Evolutionary conservation across 2,329 filamentous ascomycete species (phyloP), one percentile per base, ranked within the genome.

Genomic region (Fusarium brevicatenulatum): DNA sequence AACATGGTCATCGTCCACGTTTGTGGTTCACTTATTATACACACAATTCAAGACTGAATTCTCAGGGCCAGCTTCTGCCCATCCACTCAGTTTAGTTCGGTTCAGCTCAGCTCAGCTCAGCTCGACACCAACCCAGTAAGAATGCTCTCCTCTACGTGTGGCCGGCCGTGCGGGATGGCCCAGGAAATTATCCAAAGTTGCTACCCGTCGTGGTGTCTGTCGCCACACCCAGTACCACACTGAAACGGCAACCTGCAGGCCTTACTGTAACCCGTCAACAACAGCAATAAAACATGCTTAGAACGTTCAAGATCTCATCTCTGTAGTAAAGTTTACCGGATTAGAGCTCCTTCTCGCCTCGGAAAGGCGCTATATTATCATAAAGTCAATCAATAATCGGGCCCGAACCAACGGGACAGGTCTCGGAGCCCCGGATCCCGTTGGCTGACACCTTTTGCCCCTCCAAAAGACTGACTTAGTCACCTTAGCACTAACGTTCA

Each of bases 341-440:
- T 18, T 61, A 34, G 32, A 28, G 40, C 42, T 58, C 42, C 34
- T 28, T 56, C 50, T 40, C 56, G 43, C 44, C 54, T 63, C 49
- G 19, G 36, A 13, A 25, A 43, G 61, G 37, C 44, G 54, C 49
- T 44, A 37, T 37, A 5, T 37, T 37, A 56, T 63, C 36, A 43
- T 18, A 55, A 73, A 74, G 66, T 50, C 58, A 70, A 70, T 66
- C 25, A 25, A 25, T 25, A 25, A 46, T 30, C n/a, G 46, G 44
- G 42, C 55, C 49, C 56, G 42, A 40, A 54, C 61, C 47, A 63
- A 65, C 53, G 36, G 49, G 47, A 34, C 64, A 53, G 42, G 23
- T 56, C 43, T 59, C 44, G 21, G 21, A 39, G 15, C 46, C 50
- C 47, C 34, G 37, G 40, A 53, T 47, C 36, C 44, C 21, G 39